Evolutionary conservation across 2,329 filamentous ascomycete species (phyloP).

Genomic region (Exophiala viscosa): DNA sequence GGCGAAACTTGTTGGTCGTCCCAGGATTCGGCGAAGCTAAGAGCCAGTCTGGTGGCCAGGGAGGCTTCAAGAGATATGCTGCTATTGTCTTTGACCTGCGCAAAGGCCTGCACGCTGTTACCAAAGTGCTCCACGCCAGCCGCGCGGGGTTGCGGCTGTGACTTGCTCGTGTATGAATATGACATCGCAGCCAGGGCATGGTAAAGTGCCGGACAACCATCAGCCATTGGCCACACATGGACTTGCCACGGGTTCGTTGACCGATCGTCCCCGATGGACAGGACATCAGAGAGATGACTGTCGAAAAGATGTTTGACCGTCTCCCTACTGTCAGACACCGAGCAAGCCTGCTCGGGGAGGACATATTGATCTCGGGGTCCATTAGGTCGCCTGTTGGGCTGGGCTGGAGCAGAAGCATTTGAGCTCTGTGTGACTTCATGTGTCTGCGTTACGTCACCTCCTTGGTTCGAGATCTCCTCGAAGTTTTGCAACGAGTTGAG

Average conservation of each 20-base stretch:
- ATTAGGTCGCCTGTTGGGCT: not conserved
- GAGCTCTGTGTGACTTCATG: not conserved
- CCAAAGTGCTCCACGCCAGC: conserved; percentile 1
- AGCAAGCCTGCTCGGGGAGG: not conserved
- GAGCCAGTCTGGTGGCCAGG: not conserved
- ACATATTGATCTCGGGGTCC: not conserved
- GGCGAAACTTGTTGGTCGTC: not conserved
- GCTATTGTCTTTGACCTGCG: not conserved
- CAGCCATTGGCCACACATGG: conserved; percentile 4
- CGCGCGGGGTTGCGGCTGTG: not conserved
- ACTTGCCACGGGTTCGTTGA: conserved; percentile 2
- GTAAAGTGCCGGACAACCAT: not conserved
- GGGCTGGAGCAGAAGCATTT: not conserved
- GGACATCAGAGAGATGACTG: not conserved
- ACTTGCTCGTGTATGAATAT: not conserved
- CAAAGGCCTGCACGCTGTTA: not conserved
- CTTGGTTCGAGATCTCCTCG: not conserved
- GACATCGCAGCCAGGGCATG: conserved; percentile 6
- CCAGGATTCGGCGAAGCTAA: conserved; percentile 1
- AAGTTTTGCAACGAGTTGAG: not conserved
- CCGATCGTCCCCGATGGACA: conserved; percentile 8
- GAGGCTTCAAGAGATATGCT: not conserved
- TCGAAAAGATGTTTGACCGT: conserved; percentile 5
- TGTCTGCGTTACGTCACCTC: not conserved
- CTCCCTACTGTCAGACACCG: not conserved